These are phyloP conservation scores for Cystobasidium pallidum DNA, from an alignment of 1,284 basidiomycete species.

Conservation along the genomic window DNA sequence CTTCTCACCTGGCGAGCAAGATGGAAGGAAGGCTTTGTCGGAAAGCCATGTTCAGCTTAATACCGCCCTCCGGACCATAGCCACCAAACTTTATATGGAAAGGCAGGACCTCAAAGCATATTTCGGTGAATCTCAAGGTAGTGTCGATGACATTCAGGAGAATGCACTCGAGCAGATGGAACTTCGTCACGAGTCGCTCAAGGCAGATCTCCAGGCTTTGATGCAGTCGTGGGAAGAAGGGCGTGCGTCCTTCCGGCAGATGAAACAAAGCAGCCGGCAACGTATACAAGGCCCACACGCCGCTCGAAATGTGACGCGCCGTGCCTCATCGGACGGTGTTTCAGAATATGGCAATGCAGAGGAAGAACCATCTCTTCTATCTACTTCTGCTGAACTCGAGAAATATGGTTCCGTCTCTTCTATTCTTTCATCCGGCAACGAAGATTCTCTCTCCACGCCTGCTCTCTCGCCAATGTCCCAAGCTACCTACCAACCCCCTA, in stretches of 20 bases:
- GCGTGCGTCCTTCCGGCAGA: constrained; percentile 8
- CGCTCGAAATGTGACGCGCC: background rate
- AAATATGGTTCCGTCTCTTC: constrained; percentile 30
- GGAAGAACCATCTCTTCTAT: constrained; percentile 23
- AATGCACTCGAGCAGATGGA: constrained; percentile 1
- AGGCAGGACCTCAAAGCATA: constrained; percentile 18
- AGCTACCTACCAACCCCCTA: background rate
- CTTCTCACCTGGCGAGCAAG: constrained; percentile 4
- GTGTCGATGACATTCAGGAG: background rate
- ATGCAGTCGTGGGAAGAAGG: constrained; percentile 18
- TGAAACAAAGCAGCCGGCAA: constrained; percentile 2
- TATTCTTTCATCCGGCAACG: constrained; percentile 13
- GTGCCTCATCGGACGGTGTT: background rate
- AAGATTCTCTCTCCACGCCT: constrained; percentile 31
- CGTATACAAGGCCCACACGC: background rate
- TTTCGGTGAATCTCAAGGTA: background rate
- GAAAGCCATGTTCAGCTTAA: background rate
- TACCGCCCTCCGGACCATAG: constrained; percentile 10
- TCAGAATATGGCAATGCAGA: constrained; percentile 17
- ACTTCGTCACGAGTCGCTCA: constrained; percentile 14
- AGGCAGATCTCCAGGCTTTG: constrained; percentile 11
- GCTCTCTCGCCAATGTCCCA: constrained; percentile 14
- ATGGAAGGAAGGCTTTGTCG: constrained; percentile 6
- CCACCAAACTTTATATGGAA: constrained; percentile 27
- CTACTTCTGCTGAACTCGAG: constrained; percentile 17